A percentile compares a stretch with the other conserved stretches of the same genome.
These are phyloP conservation scores for Serendipita sp. DNA, from an alignment of 768 basidiomycete species.

Conservation along the genomic window DNA sequence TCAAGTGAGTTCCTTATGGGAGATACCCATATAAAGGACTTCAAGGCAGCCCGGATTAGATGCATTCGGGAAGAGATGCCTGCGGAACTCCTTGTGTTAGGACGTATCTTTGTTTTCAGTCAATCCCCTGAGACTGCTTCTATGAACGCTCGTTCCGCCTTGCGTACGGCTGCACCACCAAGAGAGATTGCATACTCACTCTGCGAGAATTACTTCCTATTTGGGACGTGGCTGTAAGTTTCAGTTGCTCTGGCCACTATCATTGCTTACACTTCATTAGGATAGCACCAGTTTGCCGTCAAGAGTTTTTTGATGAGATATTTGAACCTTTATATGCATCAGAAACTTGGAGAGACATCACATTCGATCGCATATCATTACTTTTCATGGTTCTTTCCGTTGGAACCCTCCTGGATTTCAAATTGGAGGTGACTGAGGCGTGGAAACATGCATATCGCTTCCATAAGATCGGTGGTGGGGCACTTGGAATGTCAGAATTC, in stretches of 20 bases:
- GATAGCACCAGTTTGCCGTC: not conserved
- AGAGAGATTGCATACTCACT: not conserved
- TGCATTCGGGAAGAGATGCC: not conserved
- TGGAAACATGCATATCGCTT: not conserved
- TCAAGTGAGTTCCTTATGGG: not conserved
- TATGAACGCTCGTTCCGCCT: not conserved
- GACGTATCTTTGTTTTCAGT: not conserved
- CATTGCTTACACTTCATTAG: not conserved
- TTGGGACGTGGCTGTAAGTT: not conserved
- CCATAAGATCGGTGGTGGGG: not conserved
- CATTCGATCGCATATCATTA: not conserved
- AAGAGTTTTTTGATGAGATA: constrained; percentile 2
- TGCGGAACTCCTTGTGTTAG: not conserved
- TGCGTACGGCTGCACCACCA: not conserved
- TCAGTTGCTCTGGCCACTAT: not conserved
- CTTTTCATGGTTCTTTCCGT: not conserved
- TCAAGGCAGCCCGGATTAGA: not conserved
- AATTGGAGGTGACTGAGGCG: not conserved
- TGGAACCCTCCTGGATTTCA: not conserved
- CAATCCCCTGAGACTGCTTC: not conserved
- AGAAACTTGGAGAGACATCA: not conserved
- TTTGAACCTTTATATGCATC: not conserved
- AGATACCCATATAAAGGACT: not conserved
- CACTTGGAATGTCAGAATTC: not conserved
- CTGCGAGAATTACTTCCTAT: constrained; percentile 5